Percentiles rank a stretch among this genome's conserved stretches.
Evolutionary conservation across 495 filamentous ascomycete genomes (phyloP).

Genomic region (Aspergillus affinis): DNA sequence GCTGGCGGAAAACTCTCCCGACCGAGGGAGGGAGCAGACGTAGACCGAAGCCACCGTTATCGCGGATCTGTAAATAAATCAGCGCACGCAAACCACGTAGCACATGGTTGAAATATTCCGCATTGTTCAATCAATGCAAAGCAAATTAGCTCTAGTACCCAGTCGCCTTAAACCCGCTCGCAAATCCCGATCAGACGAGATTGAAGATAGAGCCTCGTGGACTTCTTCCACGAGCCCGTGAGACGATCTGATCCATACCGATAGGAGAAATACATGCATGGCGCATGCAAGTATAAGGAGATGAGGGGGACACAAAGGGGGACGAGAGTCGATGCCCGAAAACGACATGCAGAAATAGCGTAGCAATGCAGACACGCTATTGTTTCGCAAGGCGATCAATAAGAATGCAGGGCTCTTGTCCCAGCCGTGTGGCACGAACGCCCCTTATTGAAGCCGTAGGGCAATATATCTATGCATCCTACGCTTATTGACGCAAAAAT

Average conservation of each 20-base stretch:
- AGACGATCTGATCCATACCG: not conserved
- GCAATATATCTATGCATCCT: not conserved
- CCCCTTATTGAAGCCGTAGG: not conserved
- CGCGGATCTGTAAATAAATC: too few species aligned
- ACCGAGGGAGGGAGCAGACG: too few species aligned
- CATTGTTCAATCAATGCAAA: too few species aligned
- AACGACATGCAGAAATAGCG: not conserved
- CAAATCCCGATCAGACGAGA: not conserved
- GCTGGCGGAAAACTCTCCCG: too few species aligned
- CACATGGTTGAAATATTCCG: too few species aligned
- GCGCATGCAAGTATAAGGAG: not conserved
- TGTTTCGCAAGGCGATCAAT: not conserved
- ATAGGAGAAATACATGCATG: not conserved
- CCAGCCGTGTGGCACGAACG: not conserved
- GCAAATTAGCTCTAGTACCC: too few species aligned
- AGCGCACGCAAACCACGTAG: too few species aligned
- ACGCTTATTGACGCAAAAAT: not conserved
- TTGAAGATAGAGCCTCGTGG: not conserved
- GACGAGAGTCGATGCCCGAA: not conserved
- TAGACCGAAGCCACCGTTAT: too few species aligned
- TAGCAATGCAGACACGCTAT: not conserved
- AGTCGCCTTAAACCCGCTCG: too few species aligned
- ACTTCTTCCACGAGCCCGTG: not conserved
- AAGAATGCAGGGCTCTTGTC: not conserved
- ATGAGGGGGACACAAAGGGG: not conserved